phyloP scores from a whole-genome alignment of 129 eudicot species.

The Artemisia argyi region DNA sequence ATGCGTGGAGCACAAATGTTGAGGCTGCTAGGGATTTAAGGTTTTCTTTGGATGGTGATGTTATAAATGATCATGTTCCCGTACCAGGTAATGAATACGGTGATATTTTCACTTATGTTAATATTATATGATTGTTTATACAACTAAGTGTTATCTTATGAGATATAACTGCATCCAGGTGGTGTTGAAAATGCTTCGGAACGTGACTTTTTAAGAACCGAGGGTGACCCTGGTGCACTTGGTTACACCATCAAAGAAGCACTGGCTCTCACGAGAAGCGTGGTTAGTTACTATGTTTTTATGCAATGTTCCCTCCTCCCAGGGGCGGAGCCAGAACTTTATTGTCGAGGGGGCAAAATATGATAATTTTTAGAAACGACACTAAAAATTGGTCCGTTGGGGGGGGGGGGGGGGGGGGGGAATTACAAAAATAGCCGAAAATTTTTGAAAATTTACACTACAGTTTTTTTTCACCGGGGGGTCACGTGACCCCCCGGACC shows the following conservation, averaged over 20 bases:
- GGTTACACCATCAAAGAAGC: conserved; percentile 99
- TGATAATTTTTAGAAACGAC: too few relatives aligned
- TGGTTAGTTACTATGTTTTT: conserved; percentile 49
- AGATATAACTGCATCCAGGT: conserved; percentile 38
- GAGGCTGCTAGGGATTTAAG: conserved; percentile 75
- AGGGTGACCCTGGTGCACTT: conserved; percentile 97
- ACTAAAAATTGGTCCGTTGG: too few relatives aligned
- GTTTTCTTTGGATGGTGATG: conserved; percentile 84
- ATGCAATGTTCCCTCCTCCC: background rate
- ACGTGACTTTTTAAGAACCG: conserved; percentile 85
- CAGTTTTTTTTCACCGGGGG: too few relatives aligned
- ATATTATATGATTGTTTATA: background rate
- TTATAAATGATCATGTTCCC: conserved; percentile 38
- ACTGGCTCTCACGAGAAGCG: conserved; percentile 74
- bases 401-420: too few relatives aligned
- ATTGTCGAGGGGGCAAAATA: too few relatives aligned
- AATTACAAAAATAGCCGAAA: too few relatives aligned
- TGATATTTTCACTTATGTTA: conserved; percentile 15
- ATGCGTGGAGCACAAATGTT: conserved; percentile 84
- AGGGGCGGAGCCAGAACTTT: too few relatives aligned
- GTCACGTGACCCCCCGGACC: too few relatives aligned
- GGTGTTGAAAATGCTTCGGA: conserved; percentile 64
- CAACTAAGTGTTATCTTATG: conserved; percentile 3
- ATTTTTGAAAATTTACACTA: too few relatives aligned
- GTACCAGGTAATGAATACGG: conserved; percentile 32